phyloP scores from a whole-genome alignment of 768 basidiomycete species.

The Leccinum rimulosum region DNA sequence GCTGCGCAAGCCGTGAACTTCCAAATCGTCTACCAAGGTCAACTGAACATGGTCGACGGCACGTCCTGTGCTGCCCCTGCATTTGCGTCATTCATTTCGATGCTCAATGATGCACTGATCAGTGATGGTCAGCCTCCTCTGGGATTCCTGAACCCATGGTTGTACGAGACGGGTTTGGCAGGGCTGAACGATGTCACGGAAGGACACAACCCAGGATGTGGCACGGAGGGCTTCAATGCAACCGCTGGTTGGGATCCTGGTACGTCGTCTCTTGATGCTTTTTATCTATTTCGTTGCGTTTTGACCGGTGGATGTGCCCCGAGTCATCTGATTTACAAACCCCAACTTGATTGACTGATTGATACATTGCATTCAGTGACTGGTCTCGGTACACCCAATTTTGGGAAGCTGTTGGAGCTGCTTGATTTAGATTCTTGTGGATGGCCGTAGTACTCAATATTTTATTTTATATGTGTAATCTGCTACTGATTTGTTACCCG shows the following conservation, averaged over 20 bases:
- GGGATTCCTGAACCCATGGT: slow-evolving; percentile 59
- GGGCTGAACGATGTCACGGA: slow-evolving; percentile 55
- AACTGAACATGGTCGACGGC: slow-evolving; percentile 44
- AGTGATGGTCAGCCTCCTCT: slow-evolving; percentile 40
- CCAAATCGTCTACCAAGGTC: slow-evolving; percentile 45
- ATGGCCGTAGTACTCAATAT: too few relatives aligned
- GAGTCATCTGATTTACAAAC: background rate
- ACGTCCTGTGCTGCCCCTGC: slow-evolving; percentile 53
- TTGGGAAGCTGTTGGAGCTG: slow-evolving; percentile 42
- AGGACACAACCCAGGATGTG: slow-evolving; percentile 60
- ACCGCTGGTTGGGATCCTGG: slow-evolving; percentile 62
- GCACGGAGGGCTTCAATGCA: slow-evolving; percentile 23
- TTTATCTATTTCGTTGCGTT: background rate
- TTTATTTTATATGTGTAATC: background rate
- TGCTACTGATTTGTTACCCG: background rate
- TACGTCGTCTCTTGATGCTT: slow-evolving; percentile 24
- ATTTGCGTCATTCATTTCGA: slow-evolving; percentile 35
- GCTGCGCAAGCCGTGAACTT: slow-evolving; percentile 55
- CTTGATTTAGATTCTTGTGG: background rate
- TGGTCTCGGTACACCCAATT: slow-evolving; percentile 55
- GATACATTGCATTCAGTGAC: slow-evolving; percentile 38
- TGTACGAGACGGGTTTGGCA: slow-evolving; percentile 40
- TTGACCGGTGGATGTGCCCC: background rate
- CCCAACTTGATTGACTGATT: background rate
- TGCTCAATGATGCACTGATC: slow-evolving; percentile 64